phyloP scores from a whole-genome alignment of 129 eudicot genomes.

The Oenanthe sinensis region DNA sequence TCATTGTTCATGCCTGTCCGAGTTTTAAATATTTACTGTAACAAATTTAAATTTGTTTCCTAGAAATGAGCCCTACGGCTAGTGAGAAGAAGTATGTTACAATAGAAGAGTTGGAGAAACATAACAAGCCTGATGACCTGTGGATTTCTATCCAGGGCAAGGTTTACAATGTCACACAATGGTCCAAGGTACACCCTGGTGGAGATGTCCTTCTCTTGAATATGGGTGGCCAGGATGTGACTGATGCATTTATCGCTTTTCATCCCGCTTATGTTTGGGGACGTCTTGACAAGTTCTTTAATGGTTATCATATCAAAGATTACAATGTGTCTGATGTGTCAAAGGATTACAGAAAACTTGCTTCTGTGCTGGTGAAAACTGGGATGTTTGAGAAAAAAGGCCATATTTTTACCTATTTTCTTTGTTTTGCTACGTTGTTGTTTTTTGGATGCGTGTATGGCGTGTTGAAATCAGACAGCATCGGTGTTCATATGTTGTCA shows the following conservation, averaged over 20 bases:
- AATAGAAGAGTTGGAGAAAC: slow-evolving; percentile 23
- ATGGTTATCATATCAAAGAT: slow-evolving; percentile 24
- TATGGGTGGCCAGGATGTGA: slow-evolving; percentile 30
- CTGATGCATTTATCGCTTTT: slow-evolving; percentile 35
- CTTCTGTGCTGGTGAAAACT: slow-evolving; percentile 4
- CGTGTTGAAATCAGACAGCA: slow-evolving; percentile 1
- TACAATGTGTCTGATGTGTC: slow-evolving; percentile 28
- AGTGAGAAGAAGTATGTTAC: slow-evolving; percentile 20
- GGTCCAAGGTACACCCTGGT: slow-evolving; percentile 34
- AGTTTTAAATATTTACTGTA: background rate
- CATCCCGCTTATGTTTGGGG: slow-evolving; percentile 27
- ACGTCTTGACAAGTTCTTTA: slow-evolving; percentile 24
- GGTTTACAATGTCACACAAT: slow-evolving; percentile 25
- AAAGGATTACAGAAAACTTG: slow-evolving; percentile 27
- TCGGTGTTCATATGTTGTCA: slow-evolving; percentile 13
- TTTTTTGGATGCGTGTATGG: slow-evolving; percentile 10
- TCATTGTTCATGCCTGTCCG: background rate
- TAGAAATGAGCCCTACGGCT: background rate
- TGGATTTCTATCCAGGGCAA: slow-evolving; percentile 26
- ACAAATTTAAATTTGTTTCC: background rate
- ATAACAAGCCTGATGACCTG: slow-evolving; percentile 27
- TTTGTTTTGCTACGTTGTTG: slow-evolving; percentile 14
- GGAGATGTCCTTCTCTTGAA: slow-evolving; percentile 25
- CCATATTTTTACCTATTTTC: slow-evolving; percentile 5
- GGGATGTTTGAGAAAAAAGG: slow-evolving; percentile 33